Percentiles rank a stretch among this genome's conserved stretches.
Evolutionary conservation across 202 grass and related monocot species (phyloP).

Genomic region (Digitaria exilis): DNA sequence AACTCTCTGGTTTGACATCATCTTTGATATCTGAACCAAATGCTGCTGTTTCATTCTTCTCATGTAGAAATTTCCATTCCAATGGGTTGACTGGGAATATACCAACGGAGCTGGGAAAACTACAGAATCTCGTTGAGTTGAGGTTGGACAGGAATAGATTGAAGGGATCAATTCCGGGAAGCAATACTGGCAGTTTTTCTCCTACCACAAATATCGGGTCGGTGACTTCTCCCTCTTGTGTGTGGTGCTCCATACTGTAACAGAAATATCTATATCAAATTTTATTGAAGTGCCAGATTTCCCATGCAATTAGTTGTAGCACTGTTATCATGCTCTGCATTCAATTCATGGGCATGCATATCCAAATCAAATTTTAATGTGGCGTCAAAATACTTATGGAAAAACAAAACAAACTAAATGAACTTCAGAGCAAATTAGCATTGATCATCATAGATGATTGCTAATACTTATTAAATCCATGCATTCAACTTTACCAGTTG

Average conservation of each 20-base stretch:
- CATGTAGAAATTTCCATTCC: constrained; percentile 72
- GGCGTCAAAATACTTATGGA: not conserved
- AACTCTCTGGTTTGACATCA: not conserved
- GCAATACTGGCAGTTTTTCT: constrained; percentile 51
- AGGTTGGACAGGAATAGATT: constrained; percentile 89
- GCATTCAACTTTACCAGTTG: not conserved
- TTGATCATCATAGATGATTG: not conserved
- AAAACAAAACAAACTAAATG: not conserved
- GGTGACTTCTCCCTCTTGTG: constrained; percentile 21
- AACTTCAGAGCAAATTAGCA: not conserved
- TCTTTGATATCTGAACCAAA: constrained; percentile 26
- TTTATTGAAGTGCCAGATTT: not conserved
- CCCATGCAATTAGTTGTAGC: not conserved
- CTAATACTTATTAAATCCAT: not conserved
- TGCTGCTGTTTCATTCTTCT: constrained; percentile 16
- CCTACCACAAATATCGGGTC: constrained; percentile 55
- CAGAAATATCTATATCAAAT: constrained; percentile 8
- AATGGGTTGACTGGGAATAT: constrained; percentile 85
- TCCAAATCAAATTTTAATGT: not conserved
- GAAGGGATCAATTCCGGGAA: constrained; percentile 77
- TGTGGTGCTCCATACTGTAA: not conserved
- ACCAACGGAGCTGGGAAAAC: constrained; percentile 68
- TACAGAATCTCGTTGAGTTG: constrained; percentile 79
- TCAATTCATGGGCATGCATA: not conserved
- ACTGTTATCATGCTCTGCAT: not conserved